Evolutionary conservation across 768 basidiomycete species (phyloP), one percentile per base, ranked within the genome.

Genomic region (Collybia nuda): DNA sequence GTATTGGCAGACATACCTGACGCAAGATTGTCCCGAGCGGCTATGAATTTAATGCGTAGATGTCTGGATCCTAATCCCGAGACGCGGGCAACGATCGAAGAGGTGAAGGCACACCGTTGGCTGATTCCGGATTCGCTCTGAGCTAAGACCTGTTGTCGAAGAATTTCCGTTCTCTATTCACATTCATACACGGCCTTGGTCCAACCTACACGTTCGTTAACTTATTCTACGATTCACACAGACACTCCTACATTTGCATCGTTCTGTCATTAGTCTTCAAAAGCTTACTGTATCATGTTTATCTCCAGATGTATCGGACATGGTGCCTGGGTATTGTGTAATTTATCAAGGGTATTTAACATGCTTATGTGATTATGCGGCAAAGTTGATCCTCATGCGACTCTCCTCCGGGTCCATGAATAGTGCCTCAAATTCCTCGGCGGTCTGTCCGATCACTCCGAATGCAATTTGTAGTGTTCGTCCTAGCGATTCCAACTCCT

Each of bases 51-150:
- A 56, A 82, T 91, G 80, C 71, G 70, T 47, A 77, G 80, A 47
- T 98, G 97, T 71, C 74, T 99, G 52, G 85, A 93, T 55, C 87
- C 89, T 14, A 83, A 97, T 60, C 93, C 92, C 2, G 71, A 80
- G 54, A 80, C 84, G 51, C 80, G 96, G 42, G 88, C 89, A 24
- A 88, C 86, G 36, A 92, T 98, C 47, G 70, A 75, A 43, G 87
- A 95, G 67, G 85, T 99, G 35, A 81, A 84, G 43, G 70, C 67
- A n/a, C 90, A 96, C 68, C 79, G 77, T n/a, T 98, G 96, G 94
- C 76, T 97, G 41, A 59, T 64, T 40, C 23, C 48, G 45, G 32
- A 32, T 11, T 32, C 32, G 14, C 32, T 11, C 2, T 32, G 9
- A 32, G 32, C 32, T 32, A 9, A 32, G 14, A 32, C 12, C 14